These are phyloP conservation scores for Diaporthe helianthi DNA, from an alignment of 2,329 filamentous ascomycete genomes.

Conservation along the genomic window DNA sequence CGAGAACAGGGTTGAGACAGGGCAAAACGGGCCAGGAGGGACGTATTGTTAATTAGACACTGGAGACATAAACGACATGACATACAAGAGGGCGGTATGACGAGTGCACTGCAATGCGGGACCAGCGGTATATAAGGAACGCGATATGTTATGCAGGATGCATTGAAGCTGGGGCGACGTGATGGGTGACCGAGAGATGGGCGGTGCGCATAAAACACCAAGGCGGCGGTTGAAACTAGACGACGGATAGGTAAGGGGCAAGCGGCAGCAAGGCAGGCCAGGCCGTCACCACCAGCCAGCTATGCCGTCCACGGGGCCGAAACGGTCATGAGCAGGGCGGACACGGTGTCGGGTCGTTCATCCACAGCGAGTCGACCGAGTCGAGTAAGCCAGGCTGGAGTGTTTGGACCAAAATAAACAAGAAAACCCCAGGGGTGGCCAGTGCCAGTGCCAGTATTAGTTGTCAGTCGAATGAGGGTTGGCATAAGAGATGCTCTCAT, in stretches of 20 bases:
- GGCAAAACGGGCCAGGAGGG: background rate
- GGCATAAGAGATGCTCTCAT: background rate
- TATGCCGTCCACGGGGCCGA: constrained; percentile 25
- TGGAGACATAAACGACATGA: constrained; percentile 10
- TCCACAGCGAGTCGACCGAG: constrained; percentile 6
- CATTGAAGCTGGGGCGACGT: background rate
- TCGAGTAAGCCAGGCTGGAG: constrained; percentile 23
- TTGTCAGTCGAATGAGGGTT: background rate
- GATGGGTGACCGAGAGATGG: background rate
- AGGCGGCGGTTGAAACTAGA: constrained; percentile 15
- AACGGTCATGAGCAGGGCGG: constrained; percentile 25
- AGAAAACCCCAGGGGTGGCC: constrained; percentile 7
- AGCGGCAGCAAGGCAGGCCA: constrained; percentile 21
- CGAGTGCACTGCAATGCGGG: constrained; percentile 16
- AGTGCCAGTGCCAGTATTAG: background rate
- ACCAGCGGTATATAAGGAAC: constrained; percentile 14
- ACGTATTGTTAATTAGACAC: background rate
- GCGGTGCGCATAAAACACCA: constrained; percentile 21
- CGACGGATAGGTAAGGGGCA: constrained; percentile 5
- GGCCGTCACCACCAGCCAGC: constrained; percentile 26
- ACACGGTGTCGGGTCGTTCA: background rate
- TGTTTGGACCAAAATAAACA: constrained; percentile 26
- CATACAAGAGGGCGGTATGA: constrained; percentile 25
- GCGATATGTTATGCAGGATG: constrained; percentile 11
- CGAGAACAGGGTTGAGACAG: background rate